Evolutionary conservation across 129 eudicot genomes (phyloP).

Genomic region (carrot (Daucus carota)): DNA sequence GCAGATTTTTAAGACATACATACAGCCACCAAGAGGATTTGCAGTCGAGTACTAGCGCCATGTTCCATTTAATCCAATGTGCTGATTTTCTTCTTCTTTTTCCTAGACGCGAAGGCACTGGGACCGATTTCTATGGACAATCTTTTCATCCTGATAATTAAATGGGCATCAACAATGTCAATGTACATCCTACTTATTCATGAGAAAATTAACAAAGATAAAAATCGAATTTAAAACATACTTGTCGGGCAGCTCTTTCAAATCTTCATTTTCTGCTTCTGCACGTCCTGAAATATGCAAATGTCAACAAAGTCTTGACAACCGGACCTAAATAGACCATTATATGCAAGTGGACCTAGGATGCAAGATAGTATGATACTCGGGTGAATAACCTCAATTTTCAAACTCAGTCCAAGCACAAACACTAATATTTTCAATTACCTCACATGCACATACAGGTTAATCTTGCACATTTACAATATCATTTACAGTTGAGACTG

Average conservation of each 20-base stretch:
- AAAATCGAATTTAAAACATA: constrained; percentile 17
- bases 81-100: constrained; percentile 63
- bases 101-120: constrained; percentile 47
- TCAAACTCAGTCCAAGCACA: not conserved
- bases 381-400: not conserved
- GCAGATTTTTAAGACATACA: not conserved
- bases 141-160: constrained; percentile 57
- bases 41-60: not conserved
- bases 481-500: too few relatives aligned
- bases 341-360: not conserved
- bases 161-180: constrained; percentile 5
- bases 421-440: not conserved
- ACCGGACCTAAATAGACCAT: not conserved
- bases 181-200: not conserved
- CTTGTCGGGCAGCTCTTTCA: constrained; percentile 62
- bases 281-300: constrained; percentile 29
- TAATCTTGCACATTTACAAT: not conserved
- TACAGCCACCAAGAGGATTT: not conserved
- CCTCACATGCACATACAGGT: not conserved
- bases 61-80: constrained; percentile 8
- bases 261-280: constrained; percentile 34
- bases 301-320: not conserved
- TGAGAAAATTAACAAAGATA: not conserved
- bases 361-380: not conserved
- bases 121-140: constrained; percentile 87